A percentile compares a stretch with the other conserved stretches of the same genome.
Evolutionary conservation across 1,284 basidiomycete species (phyloP).

Genomic region (Ganoderma lucidum): DNA sequence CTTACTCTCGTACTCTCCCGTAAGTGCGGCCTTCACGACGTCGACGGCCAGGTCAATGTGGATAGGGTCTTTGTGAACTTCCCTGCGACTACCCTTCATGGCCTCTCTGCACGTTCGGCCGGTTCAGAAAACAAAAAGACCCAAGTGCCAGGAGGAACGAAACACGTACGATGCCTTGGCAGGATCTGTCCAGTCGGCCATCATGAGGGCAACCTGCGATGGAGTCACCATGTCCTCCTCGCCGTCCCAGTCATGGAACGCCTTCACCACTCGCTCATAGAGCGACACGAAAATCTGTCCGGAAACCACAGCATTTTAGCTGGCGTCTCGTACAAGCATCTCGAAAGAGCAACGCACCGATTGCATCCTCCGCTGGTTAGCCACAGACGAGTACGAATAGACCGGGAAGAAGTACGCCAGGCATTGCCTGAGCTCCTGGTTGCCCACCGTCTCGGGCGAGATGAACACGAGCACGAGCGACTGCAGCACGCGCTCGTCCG

Average conservation of each 20-base stretch:
- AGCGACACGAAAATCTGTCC: slow-evolving; percentile 80
- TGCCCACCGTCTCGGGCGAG: slow-evolving; percentile 85
- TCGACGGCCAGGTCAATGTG: slow-evolving; percentile 86
- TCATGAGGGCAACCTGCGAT: slow-evolving; percentile 82
- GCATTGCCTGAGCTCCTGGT: slow-evolving; percentile 91
- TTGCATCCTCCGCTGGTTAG: slow-evolving; percentile 84
- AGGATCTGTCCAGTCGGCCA: slow-evolving; percentile 96
- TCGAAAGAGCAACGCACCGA: slow-evolving; percentile 55
- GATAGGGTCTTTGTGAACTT: slow-evolving; percentile 56
- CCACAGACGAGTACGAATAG: slow-evolving; percentile 86
- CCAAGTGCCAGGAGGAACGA: slow-evolving; percentile 10
- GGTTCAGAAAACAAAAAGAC: neutral
- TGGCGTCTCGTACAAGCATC: neutral
- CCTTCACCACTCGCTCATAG: slow-evolving; percentile 73
- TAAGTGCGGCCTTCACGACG: slow-evolving; percentile 72
- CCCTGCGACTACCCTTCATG: slow-evolving; percentile 47
- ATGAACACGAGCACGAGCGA: slow-evolving; percentile 88
- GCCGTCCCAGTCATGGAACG: slow-evolving; percentile 78
- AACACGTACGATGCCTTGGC: slow-evolving; percentile 75
- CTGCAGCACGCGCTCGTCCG: slow-evolving; percentile 79
- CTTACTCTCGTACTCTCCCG: slow-evolving; percentile 53
- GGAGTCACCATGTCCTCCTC: slow-evolving; percentile 85
- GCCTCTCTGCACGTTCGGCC: slow-evolving; percentile 34
- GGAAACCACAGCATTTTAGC: neutral
- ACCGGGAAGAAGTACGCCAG: slow-evolving; percentile 96